Percentiles rank a stretch among this genome's conserved stretches.
Conservation (phyloP, 2,329 filamentous ascomycete genomes). For the Colletotrichum kahawae region DNA sequence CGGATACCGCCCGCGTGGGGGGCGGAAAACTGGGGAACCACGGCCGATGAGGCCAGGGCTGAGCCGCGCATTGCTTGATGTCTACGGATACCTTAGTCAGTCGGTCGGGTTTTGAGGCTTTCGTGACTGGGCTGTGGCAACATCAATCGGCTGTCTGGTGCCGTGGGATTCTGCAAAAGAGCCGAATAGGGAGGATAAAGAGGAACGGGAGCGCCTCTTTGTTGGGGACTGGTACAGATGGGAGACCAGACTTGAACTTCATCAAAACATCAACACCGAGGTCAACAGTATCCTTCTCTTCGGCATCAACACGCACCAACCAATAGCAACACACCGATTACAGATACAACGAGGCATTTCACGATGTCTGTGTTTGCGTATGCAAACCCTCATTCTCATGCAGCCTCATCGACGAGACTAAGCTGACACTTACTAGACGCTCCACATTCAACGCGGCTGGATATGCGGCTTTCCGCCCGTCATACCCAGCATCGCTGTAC, state of each 20-base stretch:
- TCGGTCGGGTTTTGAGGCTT: neutral
- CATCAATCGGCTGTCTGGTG: neutral
- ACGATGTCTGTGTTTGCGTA: slow-evolving; percentile 57
- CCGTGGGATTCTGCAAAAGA: neutral
- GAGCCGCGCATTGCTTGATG: neutral
- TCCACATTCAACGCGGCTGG: slow-evolving; percentile 59
- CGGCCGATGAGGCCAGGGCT: neutral
- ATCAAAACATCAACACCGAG: neutral
- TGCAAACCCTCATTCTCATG: slow-evolving; percentile 18
- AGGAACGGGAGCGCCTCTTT: neutral
- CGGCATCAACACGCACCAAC: neutral
- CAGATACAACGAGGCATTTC: neutral
- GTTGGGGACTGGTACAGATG: neutral
- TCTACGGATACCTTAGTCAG: neutral
- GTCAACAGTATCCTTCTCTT: neutral
- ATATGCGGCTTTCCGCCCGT: slow-evolving; percentile 65
- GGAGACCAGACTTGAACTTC: neutral
- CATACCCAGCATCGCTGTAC: slow-evolving; percentile 61
- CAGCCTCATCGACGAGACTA: no score
- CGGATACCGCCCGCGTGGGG: neutral
- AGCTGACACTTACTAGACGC: slow-evolving; percentile 45
- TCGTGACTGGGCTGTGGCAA: neutral
- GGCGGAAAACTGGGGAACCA: neutral
- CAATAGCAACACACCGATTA: neutral
- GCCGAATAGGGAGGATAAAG: neutral